A percentile compares a stretch with the other conserved stretches of the same genome.
These are phyloP conservation scores for Nicotiana paniculata DNA, from an alignment of 257 asterid genomes.

Conservation along the genomic window DNA sequence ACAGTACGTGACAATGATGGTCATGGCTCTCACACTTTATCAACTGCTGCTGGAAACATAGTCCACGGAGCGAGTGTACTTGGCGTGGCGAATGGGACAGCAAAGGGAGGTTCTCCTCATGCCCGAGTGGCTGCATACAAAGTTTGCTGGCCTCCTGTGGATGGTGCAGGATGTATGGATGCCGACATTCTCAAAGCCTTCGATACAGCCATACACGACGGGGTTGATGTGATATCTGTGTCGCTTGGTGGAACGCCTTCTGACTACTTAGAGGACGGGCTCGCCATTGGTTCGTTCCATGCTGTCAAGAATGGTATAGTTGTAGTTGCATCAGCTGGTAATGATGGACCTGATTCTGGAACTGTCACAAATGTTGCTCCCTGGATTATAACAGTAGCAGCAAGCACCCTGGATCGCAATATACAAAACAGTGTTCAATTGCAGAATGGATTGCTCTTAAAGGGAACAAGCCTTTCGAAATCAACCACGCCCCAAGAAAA, in stretches of 20 bases:
- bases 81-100: constrained; percentile 54
- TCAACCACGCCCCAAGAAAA: constrained; percentile 21
- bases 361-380: constrained; percentile 56
- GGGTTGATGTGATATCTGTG: constrained; percentile 62
- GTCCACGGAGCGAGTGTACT: constrained; percentile 51
- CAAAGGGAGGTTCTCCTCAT: constrained; percentile 70
- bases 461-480: constrained; percentile 37
- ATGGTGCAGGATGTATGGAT: constrained; percentile 30
- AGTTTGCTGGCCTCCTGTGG: constrained; percentile 39
- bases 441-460: constrained; percentile 21
- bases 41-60: constrained; percentile 76
- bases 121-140: constrained; percentile 71
- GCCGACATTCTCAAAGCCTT: constrained; percentile 52
- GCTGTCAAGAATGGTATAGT: constrained; percentile 47
- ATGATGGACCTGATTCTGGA: constrained; percentile 27
- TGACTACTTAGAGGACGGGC: constrained; percentile 21
- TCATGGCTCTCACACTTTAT: constrained; percentile 76
- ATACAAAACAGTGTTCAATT: constrained; percentile 21
- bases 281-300: constrained; percentile 54
- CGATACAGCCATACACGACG: constrained; percentile 60
- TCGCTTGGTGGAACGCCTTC: constrained; percentile 39
- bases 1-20: constrained; percentile 43
- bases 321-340: constrained; percentile 60
- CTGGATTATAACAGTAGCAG: constrained; percentile 68
- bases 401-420: constrained; percentile 53